Conservation (phyloP, 257 asterid genomes). For the Rehmannia glutinosa region DNA sequence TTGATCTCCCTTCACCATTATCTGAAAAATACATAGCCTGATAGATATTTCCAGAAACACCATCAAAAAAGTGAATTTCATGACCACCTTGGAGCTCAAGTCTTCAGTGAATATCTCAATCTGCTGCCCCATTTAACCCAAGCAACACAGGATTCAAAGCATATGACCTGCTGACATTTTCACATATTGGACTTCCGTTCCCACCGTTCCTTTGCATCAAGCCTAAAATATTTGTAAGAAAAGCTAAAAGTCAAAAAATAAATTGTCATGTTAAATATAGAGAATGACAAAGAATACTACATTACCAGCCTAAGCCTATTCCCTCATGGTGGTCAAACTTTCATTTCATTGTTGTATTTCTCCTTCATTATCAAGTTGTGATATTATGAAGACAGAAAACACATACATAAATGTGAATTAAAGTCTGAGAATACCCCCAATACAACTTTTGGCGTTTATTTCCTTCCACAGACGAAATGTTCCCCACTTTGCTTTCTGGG, state of each 20-base stretch:
- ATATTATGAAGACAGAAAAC: neutral
- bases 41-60: neutral
- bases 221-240: conserved; percentile 34
- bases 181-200: conserved; percentile 91
- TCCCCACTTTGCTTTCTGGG: conserved; percentile 14
- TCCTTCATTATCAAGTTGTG: neutral
- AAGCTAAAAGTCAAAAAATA: neutral
- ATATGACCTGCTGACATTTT: neutral
- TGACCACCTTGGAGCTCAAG: neutral
- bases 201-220: conserved; percentile 80
- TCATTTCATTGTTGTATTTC: neutral
- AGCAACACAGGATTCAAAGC: neutral
- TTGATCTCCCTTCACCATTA: neutral
- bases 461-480: conserved; percentile 9
- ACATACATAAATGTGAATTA: neutral
- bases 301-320: neutral
- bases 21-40: neutral
- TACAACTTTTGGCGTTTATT: conserved; percentile 52
- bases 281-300: neutral
- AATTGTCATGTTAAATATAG: neutral
- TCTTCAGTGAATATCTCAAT: neutral
- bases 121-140: neutral
- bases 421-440: conserved; percentile 66
- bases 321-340: neutral
- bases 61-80: neutral